Base-by-base conservation (phyloP, 2,329 filamentous ascomycete genomes). In the Xylariaceae sp. region DNA sequence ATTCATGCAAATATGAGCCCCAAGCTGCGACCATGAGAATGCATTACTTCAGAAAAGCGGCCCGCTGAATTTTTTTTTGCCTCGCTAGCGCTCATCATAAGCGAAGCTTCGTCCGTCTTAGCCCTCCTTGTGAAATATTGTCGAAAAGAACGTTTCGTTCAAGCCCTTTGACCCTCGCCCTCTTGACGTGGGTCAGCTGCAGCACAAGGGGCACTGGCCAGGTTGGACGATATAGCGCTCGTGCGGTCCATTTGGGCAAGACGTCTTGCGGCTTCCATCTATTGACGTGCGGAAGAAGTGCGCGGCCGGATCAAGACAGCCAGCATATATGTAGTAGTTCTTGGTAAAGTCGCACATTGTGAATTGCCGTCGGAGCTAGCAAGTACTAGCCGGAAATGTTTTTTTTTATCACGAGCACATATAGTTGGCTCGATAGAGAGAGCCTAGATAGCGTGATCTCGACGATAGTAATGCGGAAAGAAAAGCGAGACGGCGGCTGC, bases 241-340 rank as follows among this genome's bases (percentile, higher is more conserved):
- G 59, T 88, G 83, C 18, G 83, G 83, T 0, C 81, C 74, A 40
- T 72, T 70, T 5, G 73, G 55, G 51, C 83, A 88, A 21, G 73
- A 67, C 21, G 69, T 63, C 41, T 77, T 71, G 47, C 69, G 71
- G 56, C 68, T 76, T 40, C 81, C 82, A 52, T 88, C 83, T 36
- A 81, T 68, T 1, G 78, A 78, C 2, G 80, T 85, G 48, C 76
- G 71, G 59, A 84, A 81, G 62, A 85, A 86, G 60, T 88, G 83
- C 12, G 74, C 70, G 28, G 76, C 77, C 0, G 82, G 83, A 55
- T 86, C 80, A 40, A 72, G 62, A 55, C 83, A 88, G 30, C 76
- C 71, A 41, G 79, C 80, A 65, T 86, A 87, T 60, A 88, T 81
- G 63, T 85, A 86, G 60, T 82, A 87, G 62, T 85, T 85, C 54